Evolutionary conservation across 768 basidiomycete species (phyloP), one percentile per base, ranked within the genome.

Genomic region (Mycena belliarum): DNA sequence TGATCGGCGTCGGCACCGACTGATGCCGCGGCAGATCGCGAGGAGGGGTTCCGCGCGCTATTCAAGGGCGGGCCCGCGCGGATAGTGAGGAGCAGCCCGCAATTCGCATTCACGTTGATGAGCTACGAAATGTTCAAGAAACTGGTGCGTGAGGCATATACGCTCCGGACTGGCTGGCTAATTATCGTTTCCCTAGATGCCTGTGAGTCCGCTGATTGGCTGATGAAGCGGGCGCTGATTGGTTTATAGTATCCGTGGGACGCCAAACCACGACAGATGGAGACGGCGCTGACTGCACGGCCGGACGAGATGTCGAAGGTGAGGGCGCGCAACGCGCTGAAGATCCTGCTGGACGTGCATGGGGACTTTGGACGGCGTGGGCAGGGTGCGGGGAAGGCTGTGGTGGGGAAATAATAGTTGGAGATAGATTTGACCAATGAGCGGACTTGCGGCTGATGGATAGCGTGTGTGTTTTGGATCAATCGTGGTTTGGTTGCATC

Each of bases 21-120:
- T 63, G 62, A 60, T 63, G 57, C 21, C 35, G 2, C n/a, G 28
- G 20, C 18, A 94, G 93, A 91, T 67, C 83, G 81, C 15, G 94
- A 96, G 76, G 94, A 96, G 70, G 94, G 94, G 15, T 91, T 91
- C 75, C 79, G 77, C 23, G 95, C 95, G 20, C 75, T 97, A 52
- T 97, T 91, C 83, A 96, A 96, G 68, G 94, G 95, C 48, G 93
- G 94, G 23, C 84, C 87, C 14, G 94, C 95, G 44, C 89, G 95
- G 49, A 79, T 95, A 43, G 76, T 95, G 58, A 85, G 95, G 61
- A 91, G 88, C 73, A 94, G 93, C 69, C 88, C 90, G 60, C 91
- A 98, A 71, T 98, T 99, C 70, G 95, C 93, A 49, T 97, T 95
- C 68, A 95, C 93, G 15, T 77, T 95, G 18, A 85, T 95, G 63